These are phyloP conservation scores for Thyridium curvatum DNA, from an alignment of 2,329 filamentous ascomycete genomes.

Conservation along the genomic window DNA sequence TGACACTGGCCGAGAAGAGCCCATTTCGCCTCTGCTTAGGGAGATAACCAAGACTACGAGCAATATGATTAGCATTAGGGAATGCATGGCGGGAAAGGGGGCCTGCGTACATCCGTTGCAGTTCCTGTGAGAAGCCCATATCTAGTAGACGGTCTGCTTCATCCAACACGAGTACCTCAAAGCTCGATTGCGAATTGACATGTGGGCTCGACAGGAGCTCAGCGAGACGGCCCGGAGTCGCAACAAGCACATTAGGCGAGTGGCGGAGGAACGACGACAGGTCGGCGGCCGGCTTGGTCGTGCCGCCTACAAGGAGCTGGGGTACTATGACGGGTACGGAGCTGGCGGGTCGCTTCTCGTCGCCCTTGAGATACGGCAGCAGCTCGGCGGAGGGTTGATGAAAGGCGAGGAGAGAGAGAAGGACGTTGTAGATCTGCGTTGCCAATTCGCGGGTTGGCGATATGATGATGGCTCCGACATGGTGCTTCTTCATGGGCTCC, in stretches of 20 bases:
- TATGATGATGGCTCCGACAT: constrained; percentile 85
- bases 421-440: constrained; percentile 79
- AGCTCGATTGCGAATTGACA: constrained; percentile 82
- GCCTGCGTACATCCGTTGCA: constrained; percentile 61
- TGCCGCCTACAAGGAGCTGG: constrained; percentile 82
- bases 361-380: constrained; percentile 45
- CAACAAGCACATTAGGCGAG: constrained; percentile 83
- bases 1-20: constrained; percentile 92
- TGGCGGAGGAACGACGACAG: constrained; percentile 76
- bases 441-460: constrained; percentile 92
- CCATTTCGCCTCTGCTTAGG: constrained; percentile 93
- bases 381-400: constrained; percentile 71
- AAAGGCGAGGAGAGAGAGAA: constrained; percentile 72
- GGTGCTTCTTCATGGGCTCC: constrained; percentile 80
- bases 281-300: constrained; percentile 74
- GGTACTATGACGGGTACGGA: constrained; percentile 60
- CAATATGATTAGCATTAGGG: too few species aligned
- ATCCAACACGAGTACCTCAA: constrained; percentile 88
- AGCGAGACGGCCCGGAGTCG: constrained; percentile 78
- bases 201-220: constrained; percentile 82
- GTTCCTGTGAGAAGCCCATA: constrained; percentile 85
- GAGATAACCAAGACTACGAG: constrained; percentile 53
- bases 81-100: too few species aligned
- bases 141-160: constrained; percentile 92
- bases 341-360: constrained; percentile 46